These are phyloP conservation scores for Fusarium euwallaceae DNA, from an alignment of 2,329 filamentous ascomycete genomes.

Conservation along the genomic window DNA sequence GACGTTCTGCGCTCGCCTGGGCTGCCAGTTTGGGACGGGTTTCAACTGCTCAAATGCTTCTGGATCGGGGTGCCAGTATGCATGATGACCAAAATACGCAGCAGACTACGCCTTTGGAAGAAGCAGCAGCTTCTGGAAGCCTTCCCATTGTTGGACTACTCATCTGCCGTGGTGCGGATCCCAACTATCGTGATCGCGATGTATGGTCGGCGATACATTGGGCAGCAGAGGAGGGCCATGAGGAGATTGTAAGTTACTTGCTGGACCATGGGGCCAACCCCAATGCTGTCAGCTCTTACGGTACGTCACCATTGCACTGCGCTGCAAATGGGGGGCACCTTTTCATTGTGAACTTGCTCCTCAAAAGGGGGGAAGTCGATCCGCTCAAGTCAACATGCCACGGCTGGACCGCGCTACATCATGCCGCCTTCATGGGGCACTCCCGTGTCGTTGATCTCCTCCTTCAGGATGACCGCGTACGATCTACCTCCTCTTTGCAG, in stretches of 20 bases:
- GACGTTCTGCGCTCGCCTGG: background rate
- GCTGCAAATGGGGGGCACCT: background rate
- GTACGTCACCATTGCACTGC: background rate
- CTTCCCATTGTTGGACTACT: background rate
- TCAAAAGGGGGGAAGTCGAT: background rate
- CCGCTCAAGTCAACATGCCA: background rate
- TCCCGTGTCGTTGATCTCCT: background rate
- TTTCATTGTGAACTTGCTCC: background rate
- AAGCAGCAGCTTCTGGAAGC: background rate
- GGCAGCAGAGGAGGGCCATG: background rate
- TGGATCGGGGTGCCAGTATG: background rate
- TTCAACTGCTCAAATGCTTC: background rate
- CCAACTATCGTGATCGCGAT: background rate
- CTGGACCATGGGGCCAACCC: background rate
- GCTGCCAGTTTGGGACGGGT: background rate
- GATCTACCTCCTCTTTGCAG: background rate
- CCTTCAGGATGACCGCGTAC: background rate
- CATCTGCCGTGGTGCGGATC: background rate
- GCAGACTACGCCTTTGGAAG: background rate
- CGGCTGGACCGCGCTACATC: background rate
- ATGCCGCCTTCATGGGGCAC: background rate
- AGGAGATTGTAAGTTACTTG: background rate
- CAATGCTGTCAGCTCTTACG: background rate
- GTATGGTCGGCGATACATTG: background rate
- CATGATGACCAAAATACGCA: background rate